These are phyloP conservation scores for Pythium aphanidermatum DNA, from an alignment of 352 stramenopile species.

Conservation along the genomic window DNA sequence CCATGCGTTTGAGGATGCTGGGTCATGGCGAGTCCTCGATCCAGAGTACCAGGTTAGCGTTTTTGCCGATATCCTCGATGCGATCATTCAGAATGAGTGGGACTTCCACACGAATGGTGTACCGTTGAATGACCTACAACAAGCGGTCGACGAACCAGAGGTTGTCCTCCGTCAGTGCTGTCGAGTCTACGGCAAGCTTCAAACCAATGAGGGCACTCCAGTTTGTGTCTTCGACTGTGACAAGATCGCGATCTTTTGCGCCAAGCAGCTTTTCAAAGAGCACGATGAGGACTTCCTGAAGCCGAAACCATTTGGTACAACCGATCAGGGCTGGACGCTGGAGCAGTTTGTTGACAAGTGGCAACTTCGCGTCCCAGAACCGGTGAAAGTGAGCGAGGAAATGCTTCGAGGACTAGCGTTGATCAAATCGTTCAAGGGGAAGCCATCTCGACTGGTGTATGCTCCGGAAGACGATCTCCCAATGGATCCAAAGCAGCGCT, in stretches of 20 bases:
- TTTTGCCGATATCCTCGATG: conserved; percentile 70
- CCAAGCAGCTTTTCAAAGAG: conserved; percentile 70
- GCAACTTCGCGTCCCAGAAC: conserved; percentile 65
- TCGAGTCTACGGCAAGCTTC: conserved; percentile 46
- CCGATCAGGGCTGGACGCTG: conserved; percentile 39
- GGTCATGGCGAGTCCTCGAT: conserved; percentile 56
- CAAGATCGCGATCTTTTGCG: conserved; percentile 71
- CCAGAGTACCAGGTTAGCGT: conserved; percentile 47
- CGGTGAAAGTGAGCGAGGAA: conserved; percentile 45
- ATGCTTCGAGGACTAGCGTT: conserved; percentile 68
- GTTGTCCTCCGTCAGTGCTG: conserved; percentile 68
- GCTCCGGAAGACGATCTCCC: conserved; percentile 61
- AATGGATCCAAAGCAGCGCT: conserved; percentile 67
- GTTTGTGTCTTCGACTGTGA: conserved; percentile 41
- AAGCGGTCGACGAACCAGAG: conserved; percentile 28
- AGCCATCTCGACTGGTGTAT: conserved; percentile 45
- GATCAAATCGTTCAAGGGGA: conserved; percentile 35
- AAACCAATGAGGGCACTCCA: conserved; percentile 14
- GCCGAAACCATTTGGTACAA: conserved; percentile 9
- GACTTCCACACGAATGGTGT: conserved; percentile 40
- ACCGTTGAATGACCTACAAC: conserved; percentile 32
- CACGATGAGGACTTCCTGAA: conserved; percentile 33
- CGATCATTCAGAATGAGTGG: conserved; percentile 66
- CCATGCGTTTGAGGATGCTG: conserved; percentile 64
- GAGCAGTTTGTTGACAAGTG: conserved; percentile 80